Evolutionary conservation across 78 protist species (phyloP), one percentile per base, ranked within the genome.

Genomic region (Monocercomonoides exilis): DNA sequence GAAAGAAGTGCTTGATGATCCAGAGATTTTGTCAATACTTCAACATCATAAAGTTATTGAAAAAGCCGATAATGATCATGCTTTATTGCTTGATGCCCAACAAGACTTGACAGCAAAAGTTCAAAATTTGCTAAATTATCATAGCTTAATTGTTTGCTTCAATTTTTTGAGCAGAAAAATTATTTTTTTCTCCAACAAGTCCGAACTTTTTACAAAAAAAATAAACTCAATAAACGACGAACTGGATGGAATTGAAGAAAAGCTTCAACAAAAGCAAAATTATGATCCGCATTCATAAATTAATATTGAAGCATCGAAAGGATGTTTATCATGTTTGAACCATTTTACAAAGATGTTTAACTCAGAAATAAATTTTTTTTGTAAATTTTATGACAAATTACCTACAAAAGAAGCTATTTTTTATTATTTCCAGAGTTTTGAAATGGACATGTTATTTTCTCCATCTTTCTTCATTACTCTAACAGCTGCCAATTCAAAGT

Each of bases 401-500:
- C 77, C n/a, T 63, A 33, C n/a, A 33, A 63, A 63, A 33, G n/a
- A 33, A 33, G n/a, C n/a, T 33, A 33, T 63, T 63, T 63, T 63
- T n/a, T 2, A 0, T 91, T 85, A 97, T 87, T 96, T 97, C 94
- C 92, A 97, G 79, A 97, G 87, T 89, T 96, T 96, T 79, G 88
- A 85, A 45, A 94, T 80, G 1, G 97, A 94, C 91, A 92, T 94
- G 91, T 96, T 95, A 89, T 90, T 86, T 86, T 97, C 99, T 29
- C 90, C 42, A 90, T 96, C 99, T 93, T 96, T 95, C 89, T 92
- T 93, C 96, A 92, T 93, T 33, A 91, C 81, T 86, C n/a, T 36
- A n/a, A 96, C 89, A 2, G 95, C 99, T 11, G 99, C 99, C 96
- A 97, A 90, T 88, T 97, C 99, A 64, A 98, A 98, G 90, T 98